Evolutionary conservation across 2,329 filamentous ascomycete species (phyloP).

Genomic region (Aspergillus japonicus): DNA sequence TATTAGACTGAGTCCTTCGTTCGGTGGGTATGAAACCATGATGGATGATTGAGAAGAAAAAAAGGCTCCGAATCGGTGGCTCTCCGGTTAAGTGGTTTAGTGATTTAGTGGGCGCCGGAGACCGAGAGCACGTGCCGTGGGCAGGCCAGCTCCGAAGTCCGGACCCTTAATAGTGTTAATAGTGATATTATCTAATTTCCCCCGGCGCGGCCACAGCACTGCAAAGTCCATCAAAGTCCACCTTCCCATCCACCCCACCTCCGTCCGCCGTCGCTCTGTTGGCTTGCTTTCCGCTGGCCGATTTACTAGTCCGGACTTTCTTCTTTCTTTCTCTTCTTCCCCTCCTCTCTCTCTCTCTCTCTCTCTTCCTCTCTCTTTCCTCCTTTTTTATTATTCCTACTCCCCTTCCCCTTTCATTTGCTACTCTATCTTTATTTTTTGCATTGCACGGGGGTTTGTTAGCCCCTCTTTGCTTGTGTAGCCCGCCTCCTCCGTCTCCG

Average conservation of each 20-base stretch:
- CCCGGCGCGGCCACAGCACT: background rate
- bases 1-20: background rate
- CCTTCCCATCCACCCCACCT: background rate
- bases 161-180: background rate
- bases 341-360: background rate
- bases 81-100: background rate
- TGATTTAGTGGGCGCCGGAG: background rate
- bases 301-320: background rate
- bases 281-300: background rate
- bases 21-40: too few relatives aligned
- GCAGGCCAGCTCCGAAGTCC: conserved; percentile 5
- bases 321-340: conserved; percentile 59
- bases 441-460: background rate
- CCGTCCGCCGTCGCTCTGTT: conserved; percentile 1
- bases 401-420: conserved; percentile 4
- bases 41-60: background rate
- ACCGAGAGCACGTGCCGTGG: background rate
- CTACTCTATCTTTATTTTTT: background rate
- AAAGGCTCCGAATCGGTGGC: conserved; percentile 6
- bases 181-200: background rate
- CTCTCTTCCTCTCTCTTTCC: background rate
- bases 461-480: background rate
- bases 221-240: background rate
- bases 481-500: background rate
- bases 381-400: background rate